A percentile compares a stretch with the other conserved stretches of the same genome.
phyloP scores from a whole-genome alignment of 169 alveolate species.

The Eimeria necatrix region DNA sequence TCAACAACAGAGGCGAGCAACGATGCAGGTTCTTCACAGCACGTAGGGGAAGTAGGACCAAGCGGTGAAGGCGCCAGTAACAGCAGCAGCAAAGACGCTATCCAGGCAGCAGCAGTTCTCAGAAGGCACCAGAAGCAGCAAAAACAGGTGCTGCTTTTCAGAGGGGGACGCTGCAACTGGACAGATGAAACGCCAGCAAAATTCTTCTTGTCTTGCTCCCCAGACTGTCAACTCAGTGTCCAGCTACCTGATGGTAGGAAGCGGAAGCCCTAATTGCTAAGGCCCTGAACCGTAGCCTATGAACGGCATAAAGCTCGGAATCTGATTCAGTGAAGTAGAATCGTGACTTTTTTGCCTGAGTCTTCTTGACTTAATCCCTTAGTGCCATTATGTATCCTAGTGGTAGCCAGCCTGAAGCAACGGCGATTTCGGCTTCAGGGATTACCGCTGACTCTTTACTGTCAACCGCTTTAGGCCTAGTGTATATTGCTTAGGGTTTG shows the following conservation, averaged over 20 bases:
- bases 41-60: background rate
- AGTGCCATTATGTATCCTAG: no score
- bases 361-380: no score
- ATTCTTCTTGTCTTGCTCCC: conserved; percentile 27
- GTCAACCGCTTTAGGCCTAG: no score
- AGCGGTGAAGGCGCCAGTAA: conserved; percentile 3
- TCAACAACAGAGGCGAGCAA: background rate
- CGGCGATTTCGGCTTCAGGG: background rate
- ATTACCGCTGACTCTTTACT: background rate
- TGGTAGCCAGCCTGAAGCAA: no score
- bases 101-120: conserved; percentile 44
- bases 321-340: background rate
- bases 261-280: background rate
- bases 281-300: background rate
- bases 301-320: background rate
- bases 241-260: conserved; percentile 27
- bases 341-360: background rate
- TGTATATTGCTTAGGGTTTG: background rate
- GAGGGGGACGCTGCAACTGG: conserved; percentile 53
- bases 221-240: background rate
- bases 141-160: background rate
- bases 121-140: conserved; percentile 31
- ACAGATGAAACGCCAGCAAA: conserved; percentile 5
- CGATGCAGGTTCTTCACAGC: background rate
- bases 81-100: conserved; percentile 42